phyloP scores from a whole-genome alignment of 345 rosid species.

The Excoecaria agallocha region DNA sequence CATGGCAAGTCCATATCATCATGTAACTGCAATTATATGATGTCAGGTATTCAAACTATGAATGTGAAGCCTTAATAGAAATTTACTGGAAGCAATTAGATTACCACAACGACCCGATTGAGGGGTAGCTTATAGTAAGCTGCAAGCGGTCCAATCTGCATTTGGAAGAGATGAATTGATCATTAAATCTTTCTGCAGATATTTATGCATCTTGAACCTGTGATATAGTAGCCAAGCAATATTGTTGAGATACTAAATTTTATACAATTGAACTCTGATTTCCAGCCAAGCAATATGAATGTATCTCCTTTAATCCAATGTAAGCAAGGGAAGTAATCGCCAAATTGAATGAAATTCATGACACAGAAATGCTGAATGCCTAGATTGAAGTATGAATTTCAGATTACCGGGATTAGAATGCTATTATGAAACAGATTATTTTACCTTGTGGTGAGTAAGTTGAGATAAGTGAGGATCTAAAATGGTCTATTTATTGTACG shows the following conservation, averaged over 20 bases:
- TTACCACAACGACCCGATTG: constrained; percentile 80
- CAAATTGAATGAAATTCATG: too few species aligned
- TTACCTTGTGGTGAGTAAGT: too few species aligned
- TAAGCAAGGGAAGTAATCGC: too few species aligned
- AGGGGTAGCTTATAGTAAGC: constrained; percentile 92
- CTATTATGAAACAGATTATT: too few species aligned
- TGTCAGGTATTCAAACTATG: background rate
- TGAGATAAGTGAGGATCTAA: too few species aligned
- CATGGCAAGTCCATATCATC: constrained; percentile 83
- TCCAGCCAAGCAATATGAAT: too few species aligned
- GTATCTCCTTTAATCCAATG: too few species aligned
- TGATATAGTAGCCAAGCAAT: background rate
- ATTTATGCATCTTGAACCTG: background rate
- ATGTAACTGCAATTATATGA: constrained; percentile 50
- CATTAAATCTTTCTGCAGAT: background rate
- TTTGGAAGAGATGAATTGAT: background rate
- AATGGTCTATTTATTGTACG: too few species aligned
- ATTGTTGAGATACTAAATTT: background rate
- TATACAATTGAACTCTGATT: background rate
- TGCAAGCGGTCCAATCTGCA: constrained; percentile 82
- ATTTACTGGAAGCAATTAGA: constrained; percentile 15
- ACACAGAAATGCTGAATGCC: too few species aligned
- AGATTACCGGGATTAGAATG: too few species aligned
- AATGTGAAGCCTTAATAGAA: background rate
- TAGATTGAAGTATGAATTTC: too few species aligned